Evolutionary conservation across 163 green algal species (phyloP), one percentile per base, ranked within the genome.

Genomic region (Trebouxia gelatinosa): DNA sequence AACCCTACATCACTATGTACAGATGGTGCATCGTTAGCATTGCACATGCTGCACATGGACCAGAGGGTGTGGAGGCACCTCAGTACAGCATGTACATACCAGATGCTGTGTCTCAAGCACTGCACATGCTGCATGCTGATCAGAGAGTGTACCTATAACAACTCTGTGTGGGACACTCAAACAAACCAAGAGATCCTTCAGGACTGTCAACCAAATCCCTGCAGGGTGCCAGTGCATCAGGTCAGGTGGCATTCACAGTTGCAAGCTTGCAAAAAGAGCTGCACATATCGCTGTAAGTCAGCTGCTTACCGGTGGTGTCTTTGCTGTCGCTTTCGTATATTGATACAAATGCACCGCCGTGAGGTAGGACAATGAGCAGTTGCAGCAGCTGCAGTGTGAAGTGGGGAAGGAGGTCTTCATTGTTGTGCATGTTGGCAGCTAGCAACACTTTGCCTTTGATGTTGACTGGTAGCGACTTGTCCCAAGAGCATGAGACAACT

Each of bases 371-470:
- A 2, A 38, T 26, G 7, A 79, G 70, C 23, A 64, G 39, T 2
- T 75, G 48, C 28, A 81, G 72, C 11, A 86, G 58, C 43, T 82
- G 46, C 48, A 75, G 50, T 3, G 76, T 76, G 3, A 81, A 48
- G 31, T 82, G 66, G 16, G 57, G 16, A n/a, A 83, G 62, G 6
- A 61, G 28, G 31, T 74, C 61, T 46, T 79, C 70, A 35, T 81
- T 79, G 54, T 81, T 83, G 4, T 80, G 66, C 29, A 86, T 48
- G 39, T 77, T 70, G 38, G 29, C 64, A 40, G 64, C 74, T 48
- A 78, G 16, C 29, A 65, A n/a, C 37, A 38, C 57, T 37, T 34
- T 48, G 1, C 34, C 32, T 5, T 26, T 21, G 16, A 37, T 32
- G 9, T 72, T 29, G 38, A 72, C 32, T 29, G 37, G 21, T 37